Evolutionary conservation across 345 rosid species (phyloP), one percentile per base, ranked within the genome.

Genomic region (Viola odorata): DNA sequence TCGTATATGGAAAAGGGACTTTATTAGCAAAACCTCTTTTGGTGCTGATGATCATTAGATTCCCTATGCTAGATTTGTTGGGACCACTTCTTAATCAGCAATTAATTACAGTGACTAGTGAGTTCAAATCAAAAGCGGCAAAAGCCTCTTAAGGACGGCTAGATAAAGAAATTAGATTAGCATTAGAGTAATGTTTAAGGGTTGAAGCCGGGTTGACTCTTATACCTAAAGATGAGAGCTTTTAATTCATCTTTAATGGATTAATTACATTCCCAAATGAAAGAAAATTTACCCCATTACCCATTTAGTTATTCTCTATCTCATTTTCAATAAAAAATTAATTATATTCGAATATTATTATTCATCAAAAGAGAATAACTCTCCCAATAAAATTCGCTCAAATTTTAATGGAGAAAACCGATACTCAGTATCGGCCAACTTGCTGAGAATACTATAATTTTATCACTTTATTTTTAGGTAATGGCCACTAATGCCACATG

Each of bases 21-120:
- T 72, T 55, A 55, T 45, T 74, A 57, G 55, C 62, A 50, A 64
- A 41, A 37, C 37, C 37, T 9, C 57, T 61, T 55, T 68, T 60
- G 71, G 66, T 72, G 75, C 62, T 61, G 66, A 60, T 67, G 70
- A 73, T 72, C 63, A 75, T 75, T 77, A 75, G 81, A 77, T 75
- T 77, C 81, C 69, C 69, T 53, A 64, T 60, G 37, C 51, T 64
- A 58, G 74, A 75, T 64, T 77, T 77, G 37, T 53, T 64, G 63
- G 77, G 72, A 57, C 71, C 77, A 73, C 70, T 55, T 36, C 12
- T 8, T 9, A 9, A 47, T 47, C 12, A 47, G n/a, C 13, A 12
- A 36, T 37, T 40, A 49, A 55, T 50, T 40, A 45, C 58, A 37
- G 23, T 15, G 49, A 57, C 41, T 32, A 36, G 32, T 56, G 12